Evolutionary conservation across 805 yeast genomes (phyloP).

Genomic region (Candida succiphila): DNA sequence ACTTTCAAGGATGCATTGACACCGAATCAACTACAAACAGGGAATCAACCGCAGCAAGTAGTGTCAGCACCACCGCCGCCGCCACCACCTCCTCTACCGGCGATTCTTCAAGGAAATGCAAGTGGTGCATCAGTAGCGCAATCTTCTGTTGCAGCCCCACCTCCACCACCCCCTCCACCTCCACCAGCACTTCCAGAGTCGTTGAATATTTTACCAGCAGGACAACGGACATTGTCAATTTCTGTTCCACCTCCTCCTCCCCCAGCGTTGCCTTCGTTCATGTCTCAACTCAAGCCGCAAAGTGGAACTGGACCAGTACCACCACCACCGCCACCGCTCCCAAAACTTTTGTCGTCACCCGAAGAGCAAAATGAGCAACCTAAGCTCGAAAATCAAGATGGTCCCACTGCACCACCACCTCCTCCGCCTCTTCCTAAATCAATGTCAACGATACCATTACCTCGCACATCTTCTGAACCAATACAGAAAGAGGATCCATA

Average conservation of each 20-base stretch:
- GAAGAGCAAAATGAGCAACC: not conserved
- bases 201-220: not conserved
- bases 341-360: not conserved
- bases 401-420: constrained; percentile 2
- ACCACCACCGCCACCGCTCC: constrained; percentile 8
- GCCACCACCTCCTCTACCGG: constrained; percentile 7
- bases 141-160: constrained; percentile 7
- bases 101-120: constrained; percentile 6
- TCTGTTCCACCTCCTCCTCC: constrained; percentile 11
- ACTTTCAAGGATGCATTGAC: too few species aligned
- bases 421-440: constrained; percentile 9
- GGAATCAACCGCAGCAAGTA: too few species aligned
- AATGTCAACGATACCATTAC: constrained; percentile 1
- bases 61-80: constrained; percentile 2
- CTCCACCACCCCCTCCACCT: constrained; percentile 15
- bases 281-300: not conserved
- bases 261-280: constrained; percentile 5
- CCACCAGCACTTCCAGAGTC: constrained; percentile 11
- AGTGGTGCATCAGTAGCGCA: constrained; percentile 13
- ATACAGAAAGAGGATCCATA: not conserved
- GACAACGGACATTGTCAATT: not conserved
- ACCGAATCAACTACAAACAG: too few species aligned
- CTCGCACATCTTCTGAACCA: not conserved
- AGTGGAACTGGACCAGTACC: constrained; percentile 3
- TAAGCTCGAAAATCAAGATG: not conserved